Evolutionary conservation across 495 filamentous ascomycete species (phyloP).

Genomic region (Talaromyces stipitatus): DNA sequence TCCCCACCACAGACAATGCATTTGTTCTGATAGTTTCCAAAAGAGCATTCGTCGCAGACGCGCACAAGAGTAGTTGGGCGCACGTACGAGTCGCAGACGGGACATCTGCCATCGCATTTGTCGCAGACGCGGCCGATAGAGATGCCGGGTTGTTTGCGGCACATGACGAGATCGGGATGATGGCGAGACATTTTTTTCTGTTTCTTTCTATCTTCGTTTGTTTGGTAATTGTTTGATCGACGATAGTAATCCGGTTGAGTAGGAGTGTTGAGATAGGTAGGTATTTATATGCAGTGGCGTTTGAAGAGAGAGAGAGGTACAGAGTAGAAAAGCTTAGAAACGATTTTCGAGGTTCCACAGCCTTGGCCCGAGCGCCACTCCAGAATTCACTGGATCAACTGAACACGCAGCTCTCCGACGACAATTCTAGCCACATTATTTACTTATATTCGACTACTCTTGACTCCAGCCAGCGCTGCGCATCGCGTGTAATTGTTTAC

Average conservation of each 20-base stretch:
- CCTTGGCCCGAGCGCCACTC: conserved; percentile 11
- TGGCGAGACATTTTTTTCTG: conserved; percentile 25
- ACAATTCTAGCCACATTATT: background rate
- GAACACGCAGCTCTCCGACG: background rate
- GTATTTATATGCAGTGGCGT: background rate
- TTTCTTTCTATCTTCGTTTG: too few relatives aligned
- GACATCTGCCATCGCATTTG: conserved; percentile 99
- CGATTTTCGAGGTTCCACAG: conserved; percentile 15
- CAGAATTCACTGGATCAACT: background rate
- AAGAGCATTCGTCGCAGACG: conserved; percentile 98
- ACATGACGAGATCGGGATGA: conserved; percentile 89
- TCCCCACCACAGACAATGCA: conserved; percentile 98
- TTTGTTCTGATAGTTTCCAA: conserved; percentile 99
- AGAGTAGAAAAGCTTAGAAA: background rate
- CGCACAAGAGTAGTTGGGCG: conserved; percentile 93
- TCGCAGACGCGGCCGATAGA: conserved; percentile 98
- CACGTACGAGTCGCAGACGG: conserved; percentile 98
- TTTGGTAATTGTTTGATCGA: too few relatives aligned
- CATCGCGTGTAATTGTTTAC: background rate
- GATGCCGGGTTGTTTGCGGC: conserved; percentile 97
- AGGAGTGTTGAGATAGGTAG: conserved; percentile 19
- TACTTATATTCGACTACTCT: too few relatives aligned
- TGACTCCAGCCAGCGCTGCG: too few relatives aligned
- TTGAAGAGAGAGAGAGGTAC: conserved; percentile 11
- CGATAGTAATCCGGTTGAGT: too few relatives aligned